Conservation (phyloP, 495 filamentous ascomycete species). For the Penicillium egyptiacum region DNA sequence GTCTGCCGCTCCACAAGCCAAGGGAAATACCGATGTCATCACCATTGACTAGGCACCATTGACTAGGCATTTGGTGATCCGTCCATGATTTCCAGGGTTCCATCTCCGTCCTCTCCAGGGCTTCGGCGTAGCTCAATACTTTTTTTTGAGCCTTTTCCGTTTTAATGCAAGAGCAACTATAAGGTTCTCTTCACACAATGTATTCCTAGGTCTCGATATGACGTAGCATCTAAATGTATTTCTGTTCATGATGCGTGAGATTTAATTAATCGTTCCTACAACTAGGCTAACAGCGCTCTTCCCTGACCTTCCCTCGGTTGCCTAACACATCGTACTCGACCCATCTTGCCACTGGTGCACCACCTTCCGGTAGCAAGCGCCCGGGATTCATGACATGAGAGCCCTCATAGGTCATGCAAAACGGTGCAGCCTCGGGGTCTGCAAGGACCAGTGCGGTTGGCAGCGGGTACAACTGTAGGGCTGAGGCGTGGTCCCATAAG, state of each 20-base stretch:
- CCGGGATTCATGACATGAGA: constrained; percentile 97
- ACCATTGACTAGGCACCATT: constrained; percentile 42
- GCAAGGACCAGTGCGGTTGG: constrained; percentile 80
- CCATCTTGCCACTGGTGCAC: constrained; percentile 70
- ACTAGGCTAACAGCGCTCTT: constrained; percentile 36
- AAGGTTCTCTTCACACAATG: constrained; percentile 21
- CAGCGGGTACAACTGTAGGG: constrained; percentile 80
- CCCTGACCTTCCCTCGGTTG: constrained; percentile 54
- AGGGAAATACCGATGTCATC: constrained; percentile 34
- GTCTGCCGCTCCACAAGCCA: constrained; percentile 14
- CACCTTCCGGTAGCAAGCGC: constrained; percentile 61
- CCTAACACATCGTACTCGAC: constrained; percentile 75
- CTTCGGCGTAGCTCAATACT: not conserved
- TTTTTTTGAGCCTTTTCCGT: not conserved
- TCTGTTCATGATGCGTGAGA: constrained; percentile 5
- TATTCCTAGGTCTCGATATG: constrained; percentile 29
- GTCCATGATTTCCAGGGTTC: constrained; percentile 3
- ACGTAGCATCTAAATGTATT: constrained; percentile 18
- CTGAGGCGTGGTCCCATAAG: constrained; percentile 78
- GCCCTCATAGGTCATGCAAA: constrained; percentile 86
- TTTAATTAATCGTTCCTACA: not conserved
- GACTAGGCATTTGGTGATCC: too few species aligned
- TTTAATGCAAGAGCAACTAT: constrained; percentile 5
- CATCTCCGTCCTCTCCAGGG: not conserved
- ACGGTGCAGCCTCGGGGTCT: constrained; percentile 76